Conservation (phyloP, 345 rosid genomes). For the Pistacia atlantica region DNA sequence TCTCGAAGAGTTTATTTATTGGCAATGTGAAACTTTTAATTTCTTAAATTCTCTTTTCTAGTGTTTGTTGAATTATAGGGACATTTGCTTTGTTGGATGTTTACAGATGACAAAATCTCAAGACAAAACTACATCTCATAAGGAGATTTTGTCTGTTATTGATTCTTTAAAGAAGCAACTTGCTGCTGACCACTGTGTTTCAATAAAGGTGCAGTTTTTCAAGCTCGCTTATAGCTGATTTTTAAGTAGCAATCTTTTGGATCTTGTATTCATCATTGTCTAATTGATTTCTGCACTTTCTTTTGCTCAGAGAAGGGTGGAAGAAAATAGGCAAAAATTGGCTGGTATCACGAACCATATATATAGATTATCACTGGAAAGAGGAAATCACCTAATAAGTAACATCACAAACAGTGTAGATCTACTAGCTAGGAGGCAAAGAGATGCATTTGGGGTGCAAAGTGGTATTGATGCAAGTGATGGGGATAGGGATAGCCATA, state of each 20-base stretch:
- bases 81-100: slow-evolving; percentile 12
- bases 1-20: not conserved
- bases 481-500: slow-evolving; percentile 54
- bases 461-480: slow-evolving; percentile 53
- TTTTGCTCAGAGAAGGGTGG: slow-evolving; percentile 67
- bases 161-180: slow-evolving; percentile 70
- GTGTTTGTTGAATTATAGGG: not conserved
- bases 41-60: not conserved
- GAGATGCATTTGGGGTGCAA: slow-evolving; percentile 63
- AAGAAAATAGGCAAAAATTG: slow-evolving; percentile 71
- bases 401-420: slow-evolving; percentile 39
- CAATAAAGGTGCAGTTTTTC: slow-evolving; percentile 55
- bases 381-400: slow-evolving; percentile 44
- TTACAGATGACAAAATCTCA: slow-evolving; percentile 27
- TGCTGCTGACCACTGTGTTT: slow-evolving; percentile 59
- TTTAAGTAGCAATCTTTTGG: slow-evolving; percentile 16
- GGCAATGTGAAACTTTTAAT: not conserved
- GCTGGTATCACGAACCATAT: slow-evolving; percentile 53
- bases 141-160: slow-evolving; percentile 58
- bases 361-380: slow-evolving; percentile 52
- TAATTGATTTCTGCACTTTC: slow-evolving; percentile 7
- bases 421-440: slow-evolving; percentile 79
- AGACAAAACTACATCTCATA: slow-evolving; percentile 19
- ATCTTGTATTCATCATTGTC: not conserved
- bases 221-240: not conserved